These are phyloP conservation scores for Pterocarpus macrocarpus DNA, from an alignment of 306 rosid species.

Conservation along the genomic window DNA sequence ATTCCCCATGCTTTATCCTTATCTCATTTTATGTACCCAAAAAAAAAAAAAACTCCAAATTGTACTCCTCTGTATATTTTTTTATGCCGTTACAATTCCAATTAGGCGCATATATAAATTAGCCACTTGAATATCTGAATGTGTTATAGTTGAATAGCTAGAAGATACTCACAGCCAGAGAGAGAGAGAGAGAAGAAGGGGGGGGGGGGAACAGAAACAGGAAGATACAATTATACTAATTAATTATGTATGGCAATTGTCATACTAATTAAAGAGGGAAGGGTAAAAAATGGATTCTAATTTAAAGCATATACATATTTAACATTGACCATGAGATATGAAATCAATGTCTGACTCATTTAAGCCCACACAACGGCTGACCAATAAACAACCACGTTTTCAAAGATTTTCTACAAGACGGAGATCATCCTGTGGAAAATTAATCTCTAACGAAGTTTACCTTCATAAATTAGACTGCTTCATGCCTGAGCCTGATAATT, in stretches of 20 bases:
- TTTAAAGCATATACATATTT: conserved; percentile 36
- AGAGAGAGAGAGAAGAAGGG: too few species aligned
- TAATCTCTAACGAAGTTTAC: conserved; percentile 15
- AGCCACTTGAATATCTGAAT: too few species aligned
- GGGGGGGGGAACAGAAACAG: neutral
- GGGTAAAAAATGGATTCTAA: neutral
- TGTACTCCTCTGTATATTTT: too few species aligned
- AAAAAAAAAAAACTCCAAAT: too few species aligned
- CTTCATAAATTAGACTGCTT: conserved; percentile 20
- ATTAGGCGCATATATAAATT: too few species aligned
- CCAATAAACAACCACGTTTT: conserved; percentile 21
- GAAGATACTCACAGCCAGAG: too few species aligned
- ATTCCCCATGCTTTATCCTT: too few species aligned
- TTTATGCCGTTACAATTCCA: too few species aligned
- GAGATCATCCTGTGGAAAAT: neutral
- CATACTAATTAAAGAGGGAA: neutral
- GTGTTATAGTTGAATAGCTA: too few species aligned
- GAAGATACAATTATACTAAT: neutral
- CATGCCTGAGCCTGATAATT: conserved; percentile 27
- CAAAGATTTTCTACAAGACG: conserved; percentile 7
- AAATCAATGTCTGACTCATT: conserved; percentile 19
- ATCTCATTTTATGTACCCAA: too few species aligned
- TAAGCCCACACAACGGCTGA: conserved; percentile 11
- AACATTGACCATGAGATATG: conserved; percentile 36
- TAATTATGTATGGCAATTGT: too few species aligned